These are phyloP conservation scores for Medicago lupulina DNA, from an alignment of 306 rosid species.

Conservation along the genomic window DNA sequence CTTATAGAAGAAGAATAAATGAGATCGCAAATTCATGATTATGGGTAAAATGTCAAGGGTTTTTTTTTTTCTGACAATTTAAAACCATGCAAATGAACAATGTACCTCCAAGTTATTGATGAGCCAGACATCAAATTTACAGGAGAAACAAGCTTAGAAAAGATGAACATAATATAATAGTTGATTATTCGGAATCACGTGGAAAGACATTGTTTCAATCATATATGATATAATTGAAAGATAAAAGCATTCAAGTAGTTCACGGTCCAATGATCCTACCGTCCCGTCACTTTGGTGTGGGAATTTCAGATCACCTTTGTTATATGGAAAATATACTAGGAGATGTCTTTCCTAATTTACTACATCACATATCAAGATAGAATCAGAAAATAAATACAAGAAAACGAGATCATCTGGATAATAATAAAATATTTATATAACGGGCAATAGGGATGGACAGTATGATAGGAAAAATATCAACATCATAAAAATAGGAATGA, in stretches of 20 bases:
- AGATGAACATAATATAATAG: too few relatives aligned
- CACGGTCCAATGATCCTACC: background rate
- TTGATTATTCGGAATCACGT: background rate
- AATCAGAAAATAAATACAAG: too few relatives aligned
- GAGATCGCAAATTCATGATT: too few relatives aligned
- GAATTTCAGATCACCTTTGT: background rate
- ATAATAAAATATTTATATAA: too few relatives aligned
- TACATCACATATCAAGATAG: background rate
- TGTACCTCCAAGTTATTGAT: too few relatives aligned
- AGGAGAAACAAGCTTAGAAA: too few relatives aligned
- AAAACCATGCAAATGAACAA: too few relatives aligned
- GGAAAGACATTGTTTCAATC: conserved; percentile 22
- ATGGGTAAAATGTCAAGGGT: too few relatives aligned
- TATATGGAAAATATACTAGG: background rate
- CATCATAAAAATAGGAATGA: background rate
- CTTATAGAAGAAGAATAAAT: background rate
- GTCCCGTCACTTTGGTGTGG: background rate
- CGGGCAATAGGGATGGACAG: background rate
- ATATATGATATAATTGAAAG: background rate
- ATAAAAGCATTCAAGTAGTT: background rate
- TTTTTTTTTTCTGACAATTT: too few relatives aligned
- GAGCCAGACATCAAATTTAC: too few relatives aligned
- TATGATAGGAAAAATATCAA: background rate
- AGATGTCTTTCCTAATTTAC: background rate
- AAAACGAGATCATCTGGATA: background rate